These are phyloP conservation scores for Emericellopsis cladophorae DNA, from an alignment of 2,329 filamentous ascomycete species.

Conservation along the genomic window DNA sequence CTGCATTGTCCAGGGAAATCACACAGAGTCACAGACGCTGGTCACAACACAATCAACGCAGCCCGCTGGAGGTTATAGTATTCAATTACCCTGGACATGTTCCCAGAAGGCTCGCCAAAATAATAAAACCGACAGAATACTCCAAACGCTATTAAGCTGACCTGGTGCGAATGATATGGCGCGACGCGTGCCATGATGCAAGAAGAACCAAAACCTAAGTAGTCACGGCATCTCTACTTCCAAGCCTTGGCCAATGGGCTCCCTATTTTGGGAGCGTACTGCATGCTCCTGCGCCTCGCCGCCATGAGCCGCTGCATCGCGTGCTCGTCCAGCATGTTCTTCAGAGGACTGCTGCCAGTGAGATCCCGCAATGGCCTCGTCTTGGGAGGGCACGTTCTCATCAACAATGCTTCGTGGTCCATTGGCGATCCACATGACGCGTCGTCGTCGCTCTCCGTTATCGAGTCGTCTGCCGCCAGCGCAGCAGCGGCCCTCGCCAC, in stretches of 20 bases:
- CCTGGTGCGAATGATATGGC: too few species aligned
- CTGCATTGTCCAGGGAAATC: too few species aligned
- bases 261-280: constrained; percentile 62
- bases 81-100: too few species aligned
- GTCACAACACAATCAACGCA: too few species aligned
- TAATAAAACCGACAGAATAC: too few species aligned
- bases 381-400: constrained; percentile 43
- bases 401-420: constrained; percentile 24
- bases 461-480: constrained; percentile 26
- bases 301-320: constrained; percentile 54
- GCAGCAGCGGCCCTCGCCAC: constrained; percentile 39
- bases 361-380: constrained; percentile 5
- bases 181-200: too few species aligned
- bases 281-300: constrained; percentile 63
- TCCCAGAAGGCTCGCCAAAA: too few species aligned
- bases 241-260: constrained; percentile 56
- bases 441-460: constrained; percentile 15
- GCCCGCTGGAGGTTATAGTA: too few species aligned
- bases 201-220: too few species aligned
- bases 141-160: too few species aligned
- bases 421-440: constrained; percentile 16
- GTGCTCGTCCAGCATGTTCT: constrained; percentile 38
- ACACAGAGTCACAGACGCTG: too few species aligned
- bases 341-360: constrained; percentile 24
- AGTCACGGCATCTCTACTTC: constrained; percentile 14